phyloP scores from a whole-genome alignment of 2,329 filamentous ascomycete genomes.

The Cladosporium sp. region DNA sequence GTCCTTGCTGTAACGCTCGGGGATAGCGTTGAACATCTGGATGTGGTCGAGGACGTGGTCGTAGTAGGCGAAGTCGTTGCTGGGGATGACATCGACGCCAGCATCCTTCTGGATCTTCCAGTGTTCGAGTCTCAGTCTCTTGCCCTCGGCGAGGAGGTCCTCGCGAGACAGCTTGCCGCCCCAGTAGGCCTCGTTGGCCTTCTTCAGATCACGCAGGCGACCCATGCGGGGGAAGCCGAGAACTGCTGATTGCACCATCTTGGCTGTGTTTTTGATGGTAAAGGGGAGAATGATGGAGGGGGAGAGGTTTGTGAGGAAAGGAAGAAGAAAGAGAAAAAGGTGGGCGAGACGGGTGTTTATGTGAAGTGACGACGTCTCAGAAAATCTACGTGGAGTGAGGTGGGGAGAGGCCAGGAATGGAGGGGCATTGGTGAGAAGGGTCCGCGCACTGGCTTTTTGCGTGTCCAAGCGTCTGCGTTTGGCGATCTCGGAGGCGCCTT shows the following conservation, averaged over 20 bases:
- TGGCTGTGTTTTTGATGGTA: slow-evolving; percentile 18
- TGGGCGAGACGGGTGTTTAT: slow-evolving; percentile 4
- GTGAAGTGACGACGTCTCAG: background rate
- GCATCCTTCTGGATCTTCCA: slow-evolving; percentile 99
- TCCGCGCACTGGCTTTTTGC: background rate
- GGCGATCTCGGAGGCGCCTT: background rate
- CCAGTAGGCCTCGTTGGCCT: slow-evolving; percentile 99
- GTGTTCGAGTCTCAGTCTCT: slow-evolving; percentile 92
- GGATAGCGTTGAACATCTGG: slow-evolving; percentile 90
- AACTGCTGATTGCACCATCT: slow-evolving; percentile 61
- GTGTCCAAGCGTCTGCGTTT: background rate
- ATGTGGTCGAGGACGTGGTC: slow-evolving; percentile 98
- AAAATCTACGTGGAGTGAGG: slow-evolving; percentile 2
- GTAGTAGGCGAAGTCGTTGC: slow-evolving; percentile 99
- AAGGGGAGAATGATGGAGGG: background rate
- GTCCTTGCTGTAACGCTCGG: slow-evolving; percentile 89
- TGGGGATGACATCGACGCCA: slow-evolving; percentile 94
- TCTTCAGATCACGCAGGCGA: slow-evolving; percentile 98
- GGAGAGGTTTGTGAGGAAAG: background rate
- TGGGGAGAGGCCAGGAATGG: slow-evolving; percentile 11
- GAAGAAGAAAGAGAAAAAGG: background rate
- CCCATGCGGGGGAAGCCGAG: slow-evolving; percentile 99
- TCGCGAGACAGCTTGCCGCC: slow-evolving; percentile 87
- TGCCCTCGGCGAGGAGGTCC: slow-evolving; percentile 89
- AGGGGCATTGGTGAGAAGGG: slow-evolving; percentile 3